Evolutionary conservation across 495 filamentous ascomycete species (phyloP), one percentile per base, ranked within the genome.

Genomic region (Annulohypoxylon moriforme): DNA sequence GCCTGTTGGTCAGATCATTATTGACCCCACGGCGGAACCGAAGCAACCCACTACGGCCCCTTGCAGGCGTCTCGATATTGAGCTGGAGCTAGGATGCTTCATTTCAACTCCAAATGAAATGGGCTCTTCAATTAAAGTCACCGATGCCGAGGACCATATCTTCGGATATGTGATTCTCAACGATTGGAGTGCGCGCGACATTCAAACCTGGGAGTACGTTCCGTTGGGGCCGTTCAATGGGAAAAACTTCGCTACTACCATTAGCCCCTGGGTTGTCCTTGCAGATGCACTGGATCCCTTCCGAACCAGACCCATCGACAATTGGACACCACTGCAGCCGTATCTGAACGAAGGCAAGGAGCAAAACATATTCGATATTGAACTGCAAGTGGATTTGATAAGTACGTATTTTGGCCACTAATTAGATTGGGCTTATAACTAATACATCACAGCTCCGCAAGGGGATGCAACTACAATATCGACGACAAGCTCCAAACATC

Each of bases 121-220:
- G 73, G 93, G 94, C 16, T 83, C 87, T 66, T 81, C 85, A 0
- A 84, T 94, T 18, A 74, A 79, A 3, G 84, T 96, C 18, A 52
- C 73, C 73, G 75, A 87, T 27, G 94, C 94, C 0, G 89, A 91
- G 58, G 88, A 95, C 40, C 83, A 88, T 72, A 86, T 98, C 38
- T 97, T 97, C 79, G 94, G 94, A 4, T 83, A 94, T 27, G 94
- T 97, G 2, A 82, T 98, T 53, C 86, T 98, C 84, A 98, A 98
- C 79, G 94, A 98, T 79, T 98, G 94, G 94, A 94, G 90, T 67
- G 94, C 94, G 9, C 84, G 94, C 56, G 94, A 98, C 76, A 90
- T 98, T 47, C 94, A 98, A 78, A 84, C 85, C 4, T 98, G 94
- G 94, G 94, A 98, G 80, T 96, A 95, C 72, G 81, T 93, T 1